Conservation (phyloP, 495 filamentous ascomycete genomes). For the Podospora pseudopauciseta region DNA sequence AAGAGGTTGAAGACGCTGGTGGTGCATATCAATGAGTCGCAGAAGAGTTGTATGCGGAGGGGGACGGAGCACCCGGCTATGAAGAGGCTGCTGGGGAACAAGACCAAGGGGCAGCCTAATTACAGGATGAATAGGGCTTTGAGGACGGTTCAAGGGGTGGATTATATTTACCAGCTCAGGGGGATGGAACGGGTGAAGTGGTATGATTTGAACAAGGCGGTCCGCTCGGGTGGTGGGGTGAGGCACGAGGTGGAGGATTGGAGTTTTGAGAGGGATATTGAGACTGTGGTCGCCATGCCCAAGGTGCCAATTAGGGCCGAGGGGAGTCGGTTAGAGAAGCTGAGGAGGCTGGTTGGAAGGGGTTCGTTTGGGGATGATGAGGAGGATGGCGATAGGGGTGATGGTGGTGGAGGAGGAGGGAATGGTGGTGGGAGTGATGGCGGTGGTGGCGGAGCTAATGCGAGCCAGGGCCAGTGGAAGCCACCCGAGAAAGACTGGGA, state of each 20-base stretch:
- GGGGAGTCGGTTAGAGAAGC: conserved; percentile 26
- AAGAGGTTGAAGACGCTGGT: conserved; percentile 34
- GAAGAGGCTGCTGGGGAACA: conserved; percentile 18
- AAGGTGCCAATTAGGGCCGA: conserved; percentile 16
- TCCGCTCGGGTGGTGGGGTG: background rate
- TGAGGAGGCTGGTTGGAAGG: conserved; percentile 18
- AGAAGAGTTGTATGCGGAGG: conserved; percentile 22
- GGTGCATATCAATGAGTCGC: conserved; percentile 36
- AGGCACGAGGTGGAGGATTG: conserved; percentile 28
- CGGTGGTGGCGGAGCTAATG: too few relatives aligned
- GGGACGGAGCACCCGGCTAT: conserved; percentile 22
- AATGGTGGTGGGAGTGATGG: background rate
- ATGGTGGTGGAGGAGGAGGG: background rate
- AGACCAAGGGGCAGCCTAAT: conserved; percentile 36
- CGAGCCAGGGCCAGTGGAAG: conserved; percentile 13
- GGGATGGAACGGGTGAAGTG: conserved; percentile 36
- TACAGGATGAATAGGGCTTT: conserved; percentile 30
- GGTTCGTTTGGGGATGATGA: background rate
- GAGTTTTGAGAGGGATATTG: conserved; percentile 36
- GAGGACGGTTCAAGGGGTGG: conserved; percentile 37
- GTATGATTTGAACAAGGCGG: conserved; percentile 28
- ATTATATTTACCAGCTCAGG: conserved; percentile 38
- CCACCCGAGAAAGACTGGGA: conserved; percentile 22
- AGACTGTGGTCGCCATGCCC: conserved; percentile 16
- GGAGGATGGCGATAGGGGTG: background rate